phyloP scores from a whole-genome alignment of 345 rosid species.

The Geranium rotundifolium region DNA sequence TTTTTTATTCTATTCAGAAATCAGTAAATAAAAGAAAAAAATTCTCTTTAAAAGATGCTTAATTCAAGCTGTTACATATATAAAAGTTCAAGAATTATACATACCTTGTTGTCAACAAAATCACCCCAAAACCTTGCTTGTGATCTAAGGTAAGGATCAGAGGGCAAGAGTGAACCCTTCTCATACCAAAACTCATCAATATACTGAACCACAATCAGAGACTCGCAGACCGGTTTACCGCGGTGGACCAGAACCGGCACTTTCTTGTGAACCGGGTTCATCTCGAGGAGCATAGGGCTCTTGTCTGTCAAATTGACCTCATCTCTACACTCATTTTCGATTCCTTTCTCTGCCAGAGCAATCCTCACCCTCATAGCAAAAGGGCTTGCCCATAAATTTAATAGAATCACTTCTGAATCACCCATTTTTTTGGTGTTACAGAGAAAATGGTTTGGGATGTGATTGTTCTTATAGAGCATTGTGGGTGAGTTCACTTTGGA shows the following conservation, averaged over 20 bases:
- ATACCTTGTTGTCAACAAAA: conserved; percentile 13
- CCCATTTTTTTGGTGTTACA: conserved; percentile 1
- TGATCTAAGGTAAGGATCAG: conserved; percentile 6
- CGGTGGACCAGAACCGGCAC: conserved; percentile 3
- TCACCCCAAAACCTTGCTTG: conserved; percentile 14
- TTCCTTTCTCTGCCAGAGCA: conserved; percentile 12
- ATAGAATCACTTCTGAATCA: conserved; percentile 6
- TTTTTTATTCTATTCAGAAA: too few relatives aligned
- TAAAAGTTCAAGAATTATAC: too few relatives aligned
- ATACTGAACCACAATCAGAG: conserved; percentile 13
- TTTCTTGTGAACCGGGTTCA: conserved; percentile 13
- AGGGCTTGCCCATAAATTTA: conserved; percentile 11
- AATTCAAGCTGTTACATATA: too few relatives aligned
- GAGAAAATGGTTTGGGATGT: too few relatives aligned
- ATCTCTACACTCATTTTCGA: conserved; percentile 8
- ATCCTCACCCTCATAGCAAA: conserved; percentile 16
- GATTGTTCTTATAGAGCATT: too few relatives aligned
- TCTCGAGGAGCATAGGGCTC: conserved; percentile 11
- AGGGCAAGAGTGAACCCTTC: conserved; percentile 10
- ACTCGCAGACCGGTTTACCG: conserved; percentile 10
- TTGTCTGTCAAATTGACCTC: conserved; percentile 11
- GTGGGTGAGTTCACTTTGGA: too few relatives aligned
- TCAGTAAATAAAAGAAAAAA: too few relatives aligned
- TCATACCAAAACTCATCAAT: conserved; percentile 10
- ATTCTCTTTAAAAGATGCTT: too few relatives aligned